A percentile compares a stretch with the other conserved stretches of the same genome.
Conservation (phyloP, 306 rosid genomes). For the cucumber (Cucumis sativus) region DNA sequence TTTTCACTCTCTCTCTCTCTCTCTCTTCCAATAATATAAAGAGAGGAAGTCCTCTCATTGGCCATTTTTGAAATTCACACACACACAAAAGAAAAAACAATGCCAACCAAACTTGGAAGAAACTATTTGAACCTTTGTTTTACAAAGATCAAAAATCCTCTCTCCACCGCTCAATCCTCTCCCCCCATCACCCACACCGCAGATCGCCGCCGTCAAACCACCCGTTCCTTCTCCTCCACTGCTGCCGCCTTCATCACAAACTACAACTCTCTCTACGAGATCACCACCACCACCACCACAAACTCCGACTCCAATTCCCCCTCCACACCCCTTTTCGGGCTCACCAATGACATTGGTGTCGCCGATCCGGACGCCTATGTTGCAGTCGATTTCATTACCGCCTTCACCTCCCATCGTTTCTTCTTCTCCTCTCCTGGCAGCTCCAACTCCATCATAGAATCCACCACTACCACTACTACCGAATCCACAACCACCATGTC, state of each 20-base stretch:
- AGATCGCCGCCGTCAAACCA: slow-evolving; percentile 13
- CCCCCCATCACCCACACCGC: slow-evolving; percentile 14
- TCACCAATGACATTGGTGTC: background rate
- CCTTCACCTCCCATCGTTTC: slow-evolving; percentile 76
- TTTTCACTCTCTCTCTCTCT: too few species aligned
- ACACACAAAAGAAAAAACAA: background rate
- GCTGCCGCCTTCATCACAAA: slow-evolving; percentile 34
- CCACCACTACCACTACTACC: slow-evolving; percentile 3
- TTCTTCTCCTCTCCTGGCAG: slow-evolving; percentile 84
- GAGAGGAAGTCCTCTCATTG: background rate
- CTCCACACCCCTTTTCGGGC: slow-evolving; percentile 24
- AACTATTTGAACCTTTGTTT: slow-evolving; percentile 49
- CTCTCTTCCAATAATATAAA: background rate
- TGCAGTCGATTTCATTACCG: slow-evolving; percentile 47
- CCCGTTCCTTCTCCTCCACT: slow-evolving; percentile 13
- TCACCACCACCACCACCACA: slow-evolving; percentile 10
- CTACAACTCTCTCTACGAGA: slow-evolving; percentile 82
- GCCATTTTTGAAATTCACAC: background rate
- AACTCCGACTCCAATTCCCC: slow-evolving; percentile 13
- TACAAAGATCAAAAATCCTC: slow-evolving; percentile 36
- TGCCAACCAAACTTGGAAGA: slow-evolving; percentile 38
- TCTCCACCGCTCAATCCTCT: slow-evolving; percentile 18
- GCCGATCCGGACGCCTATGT: background rate
- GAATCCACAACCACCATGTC: slow-evolving; percentile 5
- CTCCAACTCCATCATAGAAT: slow-evolving; percentile 62